Evolutionary conservation across 257 asterid species (phyloP).

Genomic region (Solanum sparsipilum): DNA sequence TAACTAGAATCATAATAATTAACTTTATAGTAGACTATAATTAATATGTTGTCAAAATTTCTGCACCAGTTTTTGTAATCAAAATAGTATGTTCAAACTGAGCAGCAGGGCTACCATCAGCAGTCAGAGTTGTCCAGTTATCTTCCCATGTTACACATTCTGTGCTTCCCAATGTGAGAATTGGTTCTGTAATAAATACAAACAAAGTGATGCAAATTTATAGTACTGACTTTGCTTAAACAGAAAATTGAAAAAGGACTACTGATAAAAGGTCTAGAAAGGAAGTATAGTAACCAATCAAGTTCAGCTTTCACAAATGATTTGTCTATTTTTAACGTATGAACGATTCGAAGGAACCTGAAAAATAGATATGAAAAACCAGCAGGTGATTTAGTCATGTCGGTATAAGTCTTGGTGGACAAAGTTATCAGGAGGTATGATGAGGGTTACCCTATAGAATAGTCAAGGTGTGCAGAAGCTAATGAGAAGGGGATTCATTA

Average conservation of each 20-base stretch:
- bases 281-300: background rate
- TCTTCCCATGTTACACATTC: constrained; percentile 93
- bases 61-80: constrained; percentile 82
- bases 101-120: constrained; percentile 95
- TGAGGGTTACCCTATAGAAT: background rate
- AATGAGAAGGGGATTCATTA: background rate
- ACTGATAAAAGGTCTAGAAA: background rate
- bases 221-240: background rate
- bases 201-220: background rate
- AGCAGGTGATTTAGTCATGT: background rate
- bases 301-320: background rate
- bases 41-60: constrained; percentile 61
- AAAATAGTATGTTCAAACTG: constrained; percentile 95
- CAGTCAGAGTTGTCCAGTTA: constrained; percentile 95
- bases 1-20: background rate
- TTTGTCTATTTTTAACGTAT: background rate
- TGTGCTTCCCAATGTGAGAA: constrained; percentile 74
- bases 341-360: background rate
- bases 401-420: background rate
- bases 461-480: background rate
- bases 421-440: background rate
- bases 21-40: background rate
- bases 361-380: background rate
- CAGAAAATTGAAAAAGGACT: background rate
- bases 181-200: constrained; percentile 59